Conservation (phyloP, 2,329 filamentous ascomycete species). For the Penicillium brevicompactum region DNA sequence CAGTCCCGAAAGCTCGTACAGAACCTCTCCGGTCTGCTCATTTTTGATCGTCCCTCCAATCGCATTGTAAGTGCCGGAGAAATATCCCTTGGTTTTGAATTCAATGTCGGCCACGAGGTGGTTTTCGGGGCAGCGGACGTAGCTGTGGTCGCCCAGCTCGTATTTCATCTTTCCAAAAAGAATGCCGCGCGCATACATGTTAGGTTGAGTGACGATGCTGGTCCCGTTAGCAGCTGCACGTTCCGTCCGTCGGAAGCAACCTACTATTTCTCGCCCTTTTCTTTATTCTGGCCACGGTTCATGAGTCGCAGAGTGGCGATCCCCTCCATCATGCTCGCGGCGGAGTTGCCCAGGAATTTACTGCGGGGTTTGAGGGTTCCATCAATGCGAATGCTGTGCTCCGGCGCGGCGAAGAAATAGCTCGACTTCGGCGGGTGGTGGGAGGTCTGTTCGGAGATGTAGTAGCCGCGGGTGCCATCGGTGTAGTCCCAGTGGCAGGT, state of each 20-base stretch:
- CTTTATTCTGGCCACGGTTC: slow-evolving; percentile 68
- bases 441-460: slow-evolving; percentile 95
- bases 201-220: slow-evolving; percentile 91
- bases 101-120: slow-evolving; percentile 88
- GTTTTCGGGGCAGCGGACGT: slow-evolving; percentile 85
- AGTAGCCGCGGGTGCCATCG: slow-evolving; percentile 84
- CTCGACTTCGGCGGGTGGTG: slow-evolving; percentile 98
- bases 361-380: slow-evolving; percentile 93
- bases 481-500: slow-evolving; percentile 94
- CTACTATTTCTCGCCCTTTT: slow-evolving; percentile 81
- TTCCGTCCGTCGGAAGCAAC: slow-evolving; percentile 39
- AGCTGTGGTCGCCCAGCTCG: slow-evolving; percentile 94
- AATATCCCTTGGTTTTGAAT: slow-evolving; percentile 98
- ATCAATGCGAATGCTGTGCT: slow-evolving; percentile 92
- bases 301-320: slow-evolving; percentile 82
- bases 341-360: slow-evolving; percentile 94
- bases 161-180: slow-evolving; percentile 99
- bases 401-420: slow-evolving; percentile 97
- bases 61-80: slow-evolving; percentile 92
- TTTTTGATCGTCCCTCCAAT: slow-evolving; percentile 91
- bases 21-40: slow-evolving; percentile 77
- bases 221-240: slow-evolving; percentile 8
- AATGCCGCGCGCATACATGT: slow-evolving; percentile 98
- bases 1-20: slow-evolving; percentile 89
- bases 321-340: slow-evolving; percentile 97